These are phyloP conservation scores for Diaporthe batatas DNA, from an alignment of 2,329 filamentous ascomycete genomes.

Conservation along the genomic window DNA sequence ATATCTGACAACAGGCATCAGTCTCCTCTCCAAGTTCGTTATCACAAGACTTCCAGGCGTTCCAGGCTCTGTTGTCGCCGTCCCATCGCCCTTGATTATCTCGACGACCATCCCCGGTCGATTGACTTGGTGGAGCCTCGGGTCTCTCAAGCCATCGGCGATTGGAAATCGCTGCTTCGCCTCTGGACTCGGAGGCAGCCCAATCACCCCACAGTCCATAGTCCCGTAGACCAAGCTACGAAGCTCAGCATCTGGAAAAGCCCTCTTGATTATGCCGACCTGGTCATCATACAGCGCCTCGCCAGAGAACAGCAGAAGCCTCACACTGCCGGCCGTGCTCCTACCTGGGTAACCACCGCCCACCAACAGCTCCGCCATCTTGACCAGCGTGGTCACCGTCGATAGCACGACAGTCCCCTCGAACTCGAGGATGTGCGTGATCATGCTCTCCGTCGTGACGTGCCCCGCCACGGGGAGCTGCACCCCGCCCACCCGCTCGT, in stretches of 20 bases:
- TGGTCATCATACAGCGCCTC: slow-evolving; percentile 34
- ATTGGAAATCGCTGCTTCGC: slow-evolving; percentile 12
- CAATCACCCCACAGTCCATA: slow-evolving; percentile 31
- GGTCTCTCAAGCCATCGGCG: background rate
- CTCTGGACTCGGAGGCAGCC: slow-evolving; percentile 9
- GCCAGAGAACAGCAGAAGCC: slow-evolving; percentile 31
- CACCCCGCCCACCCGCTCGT: slow-evolving; percentile 4
- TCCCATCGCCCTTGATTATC: background rate
- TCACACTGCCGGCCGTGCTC: background rate
- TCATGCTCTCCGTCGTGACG: slow-evolving; percentile 24
- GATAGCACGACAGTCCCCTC: slow-evolving; percentile 23
- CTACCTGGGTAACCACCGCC: background rate
- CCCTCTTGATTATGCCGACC: background rate
- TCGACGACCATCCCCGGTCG: slow-evolving; percentile 9
- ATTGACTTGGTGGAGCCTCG: background rate
- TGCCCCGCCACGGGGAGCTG: slow-evolving; percentile 27
- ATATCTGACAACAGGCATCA: slow-evolving; percentile 33
- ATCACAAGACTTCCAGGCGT: slow-evolving; percentile 15
- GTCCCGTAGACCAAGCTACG: slow-evolving; percentile 27
- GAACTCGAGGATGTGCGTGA: slow-evolving; percentile 13
- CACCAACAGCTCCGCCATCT: slow-evolving; percentile 24
- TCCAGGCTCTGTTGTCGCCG: background rate
- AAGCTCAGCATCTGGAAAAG: slow-evolving; percentile 23
- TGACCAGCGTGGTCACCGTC: slow-evolving; percentile 36
- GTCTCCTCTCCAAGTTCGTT: slow-evolving; percentile 12